Evolutionary conservation across 768 basidiomycete species (phyloP).

Genomic region (Russula olivacea): DNA sequence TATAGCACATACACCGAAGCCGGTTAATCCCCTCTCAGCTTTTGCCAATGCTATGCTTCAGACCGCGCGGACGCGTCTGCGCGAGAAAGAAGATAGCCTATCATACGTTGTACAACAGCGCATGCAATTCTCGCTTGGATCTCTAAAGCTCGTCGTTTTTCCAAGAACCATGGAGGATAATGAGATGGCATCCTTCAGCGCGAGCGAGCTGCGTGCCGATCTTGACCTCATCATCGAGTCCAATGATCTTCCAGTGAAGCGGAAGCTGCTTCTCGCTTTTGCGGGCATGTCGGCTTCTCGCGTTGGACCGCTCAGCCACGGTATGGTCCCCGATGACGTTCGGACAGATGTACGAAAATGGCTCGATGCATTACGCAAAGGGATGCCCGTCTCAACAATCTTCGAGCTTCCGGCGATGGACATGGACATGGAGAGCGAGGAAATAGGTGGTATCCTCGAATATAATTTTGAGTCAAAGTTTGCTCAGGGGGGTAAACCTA

Average conservation of each 20-base stretch:
- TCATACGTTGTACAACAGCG: constrained; percentile 63
- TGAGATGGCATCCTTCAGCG: constrained; percentile 72
- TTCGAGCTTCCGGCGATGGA: constrained; percentile 78
- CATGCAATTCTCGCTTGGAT: constrained; percentile 63
- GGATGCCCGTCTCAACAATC: constrained; percentile 64
- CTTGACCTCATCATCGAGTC: constrained; percentile 57
- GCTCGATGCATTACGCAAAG: constrained; percentile 54
- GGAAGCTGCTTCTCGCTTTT: constrained; percentile 68
- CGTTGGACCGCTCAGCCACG: constrained; percentile 55
- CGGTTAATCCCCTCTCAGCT: constrained; percentile 73
- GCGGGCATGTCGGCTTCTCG: constrained; percentile 72
- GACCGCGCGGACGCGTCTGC: constrained; percentile 65
- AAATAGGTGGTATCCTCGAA: constrained; percentile 42
- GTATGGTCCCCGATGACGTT: constrained; percentile 37
- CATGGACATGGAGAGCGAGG: constrained; percentile 74
- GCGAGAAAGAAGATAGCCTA: constrained; percentile 55
- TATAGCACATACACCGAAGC: constrained; percentile 61
- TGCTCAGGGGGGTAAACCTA: constrained; percentile 43
- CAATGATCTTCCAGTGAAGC: constrained; percentile 44
- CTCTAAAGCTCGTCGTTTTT: constrained; percentile 66
- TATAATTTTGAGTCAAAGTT: constrained; percentile 76
- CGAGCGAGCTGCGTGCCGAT: constrained; percentile 60
- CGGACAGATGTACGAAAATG: constrained; percentile 46
- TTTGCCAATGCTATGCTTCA: constrained; percentile 83
- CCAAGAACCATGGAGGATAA: constrained; percentile 72